phyloP scores from a whole-genome alignment of 1,284 basidiomycete genomes.

The Fistulinella cinereoalba region DNA sequence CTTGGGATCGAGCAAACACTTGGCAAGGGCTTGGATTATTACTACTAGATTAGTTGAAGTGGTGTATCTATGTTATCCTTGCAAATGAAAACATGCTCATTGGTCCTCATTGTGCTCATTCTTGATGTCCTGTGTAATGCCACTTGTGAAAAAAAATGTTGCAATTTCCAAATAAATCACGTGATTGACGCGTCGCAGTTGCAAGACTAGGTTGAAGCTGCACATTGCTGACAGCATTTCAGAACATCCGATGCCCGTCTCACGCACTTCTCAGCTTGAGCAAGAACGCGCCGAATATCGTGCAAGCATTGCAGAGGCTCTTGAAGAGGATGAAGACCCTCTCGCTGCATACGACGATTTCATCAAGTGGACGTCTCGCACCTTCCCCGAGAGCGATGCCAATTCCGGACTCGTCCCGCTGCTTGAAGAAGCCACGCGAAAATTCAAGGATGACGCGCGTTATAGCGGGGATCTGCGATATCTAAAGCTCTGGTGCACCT shows the following conservation, averaged over 20 bases:
- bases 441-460: constrained; percentile 74
- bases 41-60: background rate
- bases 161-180: too few species aligned
- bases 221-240: background rate
- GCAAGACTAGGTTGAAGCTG: constrained; percentile 3
- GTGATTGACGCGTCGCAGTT: constrained; percentile 34
- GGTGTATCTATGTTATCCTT: too few species aligned
- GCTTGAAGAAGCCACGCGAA: constrained; percentile 72
- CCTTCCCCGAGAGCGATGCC: constrained; percentile 41
- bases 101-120: too few species aligned
- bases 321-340: constrained; percentile 60
- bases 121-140: too few species aligned
- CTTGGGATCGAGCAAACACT: constrained; percentile 5
- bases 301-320: constrained; percentile 36
- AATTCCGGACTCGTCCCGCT: constrained; percentile 65
- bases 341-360: constrained; percentile 56
- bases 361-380: constrained; percentile 61
- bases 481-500: constrained; percentile 84
- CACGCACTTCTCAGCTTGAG: constrained; percentile 32
- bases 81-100: too few species aligned
- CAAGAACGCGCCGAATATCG: constrained; percentile 37
- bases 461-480: constrained; percentile 89
- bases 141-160: too few species aligned
- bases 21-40: background rate
- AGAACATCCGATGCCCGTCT: constrained; percentile 23